These are phyloP conservation scores for Apiospora aurea DNA, from an alignment of 2,329 filamentous ascomycete genomes.

Conservation along the genomic window DNA sequence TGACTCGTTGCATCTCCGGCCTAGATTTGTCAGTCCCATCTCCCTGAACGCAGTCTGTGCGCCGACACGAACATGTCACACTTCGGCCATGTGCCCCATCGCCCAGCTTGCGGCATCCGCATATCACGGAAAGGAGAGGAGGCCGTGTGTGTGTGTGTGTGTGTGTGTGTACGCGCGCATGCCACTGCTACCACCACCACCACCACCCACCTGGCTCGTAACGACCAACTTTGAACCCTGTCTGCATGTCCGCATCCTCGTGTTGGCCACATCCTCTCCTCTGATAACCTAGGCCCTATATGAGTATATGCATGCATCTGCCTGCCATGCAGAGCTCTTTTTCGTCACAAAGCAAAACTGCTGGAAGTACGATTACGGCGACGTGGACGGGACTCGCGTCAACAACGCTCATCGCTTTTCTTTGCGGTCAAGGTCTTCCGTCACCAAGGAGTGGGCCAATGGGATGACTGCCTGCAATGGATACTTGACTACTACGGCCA, in stretches of 20 bases:
- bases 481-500: not conserved
- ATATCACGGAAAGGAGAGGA: not conserved
- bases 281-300: not conserved
- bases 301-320: constrained; percentile 5
- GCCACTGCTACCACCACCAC: not conserved
- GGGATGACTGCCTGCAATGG: constrained; percentile 11
- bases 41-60: constrained; percentile 12
- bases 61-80: constrained; percentile 18
- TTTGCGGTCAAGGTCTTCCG: not conserved
- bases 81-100: constrained; percentile 12
- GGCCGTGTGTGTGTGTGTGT: not conserved
- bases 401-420: constrained; percentile 13
- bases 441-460: not conserved
- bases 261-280: not conserved
- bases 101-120: not conserved
- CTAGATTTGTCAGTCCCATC: constrained; percentile 21
- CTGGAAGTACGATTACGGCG: not conserved
- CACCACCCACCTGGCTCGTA: not conserved
- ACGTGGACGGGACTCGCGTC: constrained; percentile 2
- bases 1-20: constrained; percentile 20
- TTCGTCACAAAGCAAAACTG: constrained; percentile 14
- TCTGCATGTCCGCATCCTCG: not conserved
- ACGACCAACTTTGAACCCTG: not conserved
- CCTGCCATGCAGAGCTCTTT: constrained; percentile 10
- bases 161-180: not conserved